phyloP scores from a whole-genome alignment of 805 yeast genomes.

The Candida fluviatilis region DNA sequence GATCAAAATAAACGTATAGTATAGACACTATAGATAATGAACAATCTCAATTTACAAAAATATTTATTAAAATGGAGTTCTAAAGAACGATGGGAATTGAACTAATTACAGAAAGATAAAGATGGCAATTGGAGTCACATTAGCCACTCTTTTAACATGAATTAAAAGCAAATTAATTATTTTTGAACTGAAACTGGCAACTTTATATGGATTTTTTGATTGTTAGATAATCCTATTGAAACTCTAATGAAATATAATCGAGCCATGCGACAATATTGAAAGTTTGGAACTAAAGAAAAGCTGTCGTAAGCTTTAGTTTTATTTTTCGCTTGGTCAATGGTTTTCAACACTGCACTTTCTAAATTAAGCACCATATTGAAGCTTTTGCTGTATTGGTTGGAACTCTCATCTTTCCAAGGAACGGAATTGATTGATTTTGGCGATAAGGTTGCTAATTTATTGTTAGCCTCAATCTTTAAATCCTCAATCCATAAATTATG shows the following conservation, averaged over 20 bases:
- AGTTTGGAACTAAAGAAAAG: conserved; percentile 32
- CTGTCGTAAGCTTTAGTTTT: conserved; percentile 15
- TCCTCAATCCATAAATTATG: conserved; percentile 20
- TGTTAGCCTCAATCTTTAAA: conserved; percentile 8
- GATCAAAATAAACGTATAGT: too few species aligned
- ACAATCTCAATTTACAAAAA: too few species aligned
- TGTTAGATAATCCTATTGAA: conserved; percentile 16
- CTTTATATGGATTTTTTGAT: conserved; percentile 19
- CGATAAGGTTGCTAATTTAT: conserved; percentile 5
- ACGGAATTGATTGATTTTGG: conserved; percentile 8
- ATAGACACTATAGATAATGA: too few species aligned
- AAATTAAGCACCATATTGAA: conserved; percentile 15
- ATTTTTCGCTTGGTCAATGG: conserved; percentile 8
- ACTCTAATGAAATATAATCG: conserved; percentile 29
- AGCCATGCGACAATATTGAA: conserved; percentile 31
- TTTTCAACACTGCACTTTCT: conserved; percentile 9
- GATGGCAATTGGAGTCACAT: too few species aligned
- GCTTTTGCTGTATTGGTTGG: conserved; percentile 6
- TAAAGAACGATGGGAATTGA: background rate
- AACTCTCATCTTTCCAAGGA: conserved; percentile 8
- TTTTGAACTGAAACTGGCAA: conserved; percentile 28
- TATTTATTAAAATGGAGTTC: background rate
- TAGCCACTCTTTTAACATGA: background rate
- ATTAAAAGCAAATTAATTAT: too few species aligned
- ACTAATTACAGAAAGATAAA: background rate